These are phyloP conservation scores for Populus tomentosa DNA, from an alignment of 441 rosid genomes.

Conservation along the genomic window DNA sequence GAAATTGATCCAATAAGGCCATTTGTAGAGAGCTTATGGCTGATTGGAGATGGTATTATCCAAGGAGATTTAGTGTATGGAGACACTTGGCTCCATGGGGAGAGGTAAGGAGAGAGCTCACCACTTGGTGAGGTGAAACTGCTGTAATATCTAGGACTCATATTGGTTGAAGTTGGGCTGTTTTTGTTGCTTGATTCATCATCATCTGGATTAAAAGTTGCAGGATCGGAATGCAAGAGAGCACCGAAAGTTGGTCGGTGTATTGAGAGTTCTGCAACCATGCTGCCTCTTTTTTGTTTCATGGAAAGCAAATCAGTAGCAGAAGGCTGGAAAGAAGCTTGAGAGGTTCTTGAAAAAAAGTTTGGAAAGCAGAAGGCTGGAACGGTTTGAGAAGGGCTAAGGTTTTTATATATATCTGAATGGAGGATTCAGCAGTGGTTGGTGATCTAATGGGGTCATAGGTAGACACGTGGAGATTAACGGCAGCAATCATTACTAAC, in stretches of 20 bases:
- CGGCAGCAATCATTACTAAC: constrained; percentile 33
- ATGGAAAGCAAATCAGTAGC: neutral
- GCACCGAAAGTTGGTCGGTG: constrained; percentile 46
- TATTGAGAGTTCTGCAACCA: constrained; percentile 18
- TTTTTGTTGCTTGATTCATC: constrained; percentile 25
- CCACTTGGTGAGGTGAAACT: constrained; percentile 31
- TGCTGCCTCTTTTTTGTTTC: constrained; percentile 13
- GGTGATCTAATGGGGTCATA: constrained; percentile 30
- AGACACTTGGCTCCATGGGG: constrained; percentile 56
- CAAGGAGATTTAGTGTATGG: constrained; percentile 69
- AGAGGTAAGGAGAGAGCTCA: constrained; percentile 47
- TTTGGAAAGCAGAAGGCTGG: neutral
- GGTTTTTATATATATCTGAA: constrained; percentile 8
- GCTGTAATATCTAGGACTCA: constrained; percentile 33
- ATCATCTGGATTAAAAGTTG: constrained; percentile 16
- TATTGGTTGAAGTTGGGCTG: constrained; percentile 23
- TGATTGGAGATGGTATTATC: constrained; percentile 39
- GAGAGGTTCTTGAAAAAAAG: neutral
- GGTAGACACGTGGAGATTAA: constrained; percentile 28
- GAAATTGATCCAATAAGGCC: constrained; percentile 72
- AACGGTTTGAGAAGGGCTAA: constrained; percentile 13
- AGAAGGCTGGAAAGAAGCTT: neutral
- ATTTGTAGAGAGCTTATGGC: constrained; percentile 16
- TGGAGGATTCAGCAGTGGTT: neutral
- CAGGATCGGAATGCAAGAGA: constrained; percentile 40